Evolutionary conservation across 805 yeast genomes (phyloP), one percentile per base, ranked within the genome.

Genomic region (Myxozyma udenii): DNA sequence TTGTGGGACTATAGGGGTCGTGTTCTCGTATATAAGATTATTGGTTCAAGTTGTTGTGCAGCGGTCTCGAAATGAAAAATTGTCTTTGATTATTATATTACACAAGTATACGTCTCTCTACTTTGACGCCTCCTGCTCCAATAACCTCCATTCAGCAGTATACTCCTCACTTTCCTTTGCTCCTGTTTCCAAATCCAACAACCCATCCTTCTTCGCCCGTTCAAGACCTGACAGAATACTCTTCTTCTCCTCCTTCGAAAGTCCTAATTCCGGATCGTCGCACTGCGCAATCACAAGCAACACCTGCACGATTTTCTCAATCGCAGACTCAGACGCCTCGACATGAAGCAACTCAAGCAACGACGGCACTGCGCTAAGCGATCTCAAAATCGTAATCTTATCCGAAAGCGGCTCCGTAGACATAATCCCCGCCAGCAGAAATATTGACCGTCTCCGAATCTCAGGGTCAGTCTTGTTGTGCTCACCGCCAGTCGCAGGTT

Each of bases 381-480:
- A 38, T 24, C 57, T 23, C 33, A 55, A 23, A 4, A 55, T 45
- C 30, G 48, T 54, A 25, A 55, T 46, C 33, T 53, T 55, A 12
- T 48, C 58, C 25, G 36, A 38, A 3, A 52, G 22, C 9, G 60
- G 60, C 36, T 55, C 57, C 18, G 58, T 55, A 11, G 60, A 50
- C 46, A 55, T 21, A 25, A 55, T 44, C 12, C 60, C 58, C 3
- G 58, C 60, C 39, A 55, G 44, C 26, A 55, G 22, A 28, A 53
- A 48, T 22, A 55, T 49, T 12, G 57, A 53, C 4, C 60, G 53
- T 16, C 54, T 37, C 7, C 57, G 50, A 28, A 55, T 43, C 23
- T 51, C 51, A 14, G 32, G 56, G 39, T 40, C 45, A 12, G 40
- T 25, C 21, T 55, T 46, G 23, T 47, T 32, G 30, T 47, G 36